Conservation (phyloP, 441 rosid species). For the Corymbia calophylla region DNA sequence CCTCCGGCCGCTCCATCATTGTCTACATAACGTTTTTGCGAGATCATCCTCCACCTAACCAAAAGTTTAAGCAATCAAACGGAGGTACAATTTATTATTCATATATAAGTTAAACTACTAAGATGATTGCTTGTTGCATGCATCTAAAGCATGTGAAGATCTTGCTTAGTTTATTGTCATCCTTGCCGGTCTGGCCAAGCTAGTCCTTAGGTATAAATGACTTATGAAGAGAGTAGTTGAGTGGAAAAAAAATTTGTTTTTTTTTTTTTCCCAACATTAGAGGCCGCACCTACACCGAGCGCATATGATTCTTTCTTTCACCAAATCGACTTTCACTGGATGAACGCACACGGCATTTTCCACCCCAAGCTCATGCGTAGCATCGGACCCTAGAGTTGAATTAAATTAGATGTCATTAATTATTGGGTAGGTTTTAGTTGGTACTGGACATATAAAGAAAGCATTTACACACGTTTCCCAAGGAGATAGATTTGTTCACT, state of each 20-base stretch:
- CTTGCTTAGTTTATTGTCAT: not conserved
- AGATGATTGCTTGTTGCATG: not conserved
- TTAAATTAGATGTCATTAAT: not conserved
- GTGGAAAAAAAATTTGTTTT: not conserved
- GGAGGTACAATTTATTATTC: not conserved
- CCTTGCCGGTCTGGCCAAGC: not conserved
- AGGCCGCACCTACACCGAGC: not conserved
- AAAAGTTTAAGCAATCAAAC: not conserved
- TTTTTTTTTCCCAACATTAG: not conserved
- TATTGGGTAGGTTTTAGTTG: not conserved
- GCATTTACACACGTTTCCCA: not conserved
- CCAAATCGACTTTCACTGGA: not conserved
- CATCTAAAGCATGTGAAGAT: not conserved
- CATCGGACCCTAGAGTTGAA: not conserved
- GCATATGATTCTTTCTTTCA: not conserved
- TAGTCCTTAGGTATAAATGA: not conserved
- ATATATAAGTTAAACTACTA: not conserved
- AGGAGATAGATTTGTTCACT: not conserved
- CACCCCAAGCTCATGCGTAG: not conserved
- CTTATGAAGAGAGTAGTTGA: not conserved
- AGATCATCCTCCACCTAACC: not conserved
- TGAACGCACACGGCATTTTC: not conserved
- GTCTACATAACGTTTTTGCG: not conserved
- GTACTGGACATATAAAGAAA: not conserved
- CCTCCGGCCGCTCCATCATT: not conserved